A percentile compares a stretch with the other conserved stretches of the same genome.
Conservation (phyloP, 2,329 filamentous ascomycete genomes). For the Colletotrichum eremochloae region DNA sequence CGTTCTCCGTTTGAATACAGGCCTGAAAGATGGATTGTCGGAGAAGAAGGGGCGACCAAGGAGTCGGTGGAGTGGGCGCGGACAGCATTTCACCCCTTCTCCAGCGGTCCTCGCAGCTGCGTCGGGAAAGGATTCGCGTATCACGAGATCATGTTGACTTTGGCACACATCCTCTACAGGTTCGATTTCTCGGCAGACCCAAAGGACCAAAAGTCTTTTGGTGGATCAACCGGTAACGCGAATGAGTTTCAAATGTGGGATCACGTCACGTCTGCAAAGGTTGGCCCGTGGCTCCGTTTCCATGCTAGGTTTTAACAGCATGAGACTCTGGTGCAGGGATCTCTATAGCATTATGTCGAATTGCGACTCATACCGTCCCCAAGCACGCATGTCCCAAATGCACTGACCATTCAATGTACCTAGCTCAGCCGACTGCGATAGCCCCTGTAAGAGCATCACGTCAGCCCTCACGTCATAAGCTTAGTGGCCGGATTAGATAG, state of each 20-base stretch:
- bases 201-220: conserved; percentile 13
- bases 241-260: conserved; percentile 33
- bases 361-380: no score
- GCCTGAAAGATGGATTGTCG: conserved; percentile 28
- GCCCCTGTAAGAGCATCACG: conserved; percentile 18
- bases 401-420: not conserved
- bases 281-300: conserved; percentile 29
- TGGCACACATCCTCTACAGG: conserved; percentile 26
- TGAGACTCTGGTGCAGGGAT: not conserved
- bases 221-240: conserved; percentile 31
- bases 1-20: conserved; percentile 17
- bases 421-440: conserved; percentile 1
- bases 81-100: conserved; percentile 46
- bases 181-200: conserved; percentile 18
- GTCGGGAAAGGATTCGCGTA: conserved; percentile 29
- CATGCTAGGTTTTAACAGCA: not conserved
- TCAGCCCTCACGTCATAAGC: conserved; percentile 27
- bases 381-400: not conserved
- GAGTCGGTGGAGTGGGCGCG: conserved; percentile 69
- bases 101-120: conserved; percentile 28
- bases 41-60: conserved; percentile 58
- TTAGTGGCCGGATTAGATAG: conserved; percentile 5
- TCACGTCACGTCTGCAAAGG: conserved; percentile 29
- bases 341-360: no score
- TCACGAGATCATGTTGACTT: conserved; percentile 25